Evolutionary conservation across 352 stramenopile genomes (phyloP), one percentile per base, ranked within the genome.

Genomic region (Aphanomyces astaci): DNA sequence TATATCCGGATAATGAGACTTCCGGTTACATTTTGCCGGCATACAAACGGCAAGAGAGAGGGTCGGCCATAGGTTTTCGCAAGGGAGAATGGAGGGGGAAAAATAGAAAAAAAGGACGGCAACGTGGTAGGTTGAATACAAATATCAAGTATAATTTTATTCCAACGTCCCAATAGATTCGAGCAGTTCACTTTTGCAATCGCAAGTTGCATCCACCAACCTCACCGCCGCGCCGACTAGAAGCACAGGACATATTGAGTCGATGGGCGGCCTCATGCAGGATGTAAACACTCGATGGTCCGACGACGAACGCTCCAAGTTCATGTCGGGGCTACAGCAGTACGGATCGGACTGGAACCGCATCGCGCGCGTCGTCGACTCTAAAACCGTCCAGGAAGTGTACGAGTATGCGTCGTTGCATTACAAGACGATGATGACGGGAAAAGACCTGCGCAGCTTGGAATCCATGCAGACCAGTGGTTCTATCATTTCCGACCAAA

Each of bases 371-470:
- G 43, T 24, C 33, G 55, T 68, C 24, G 62, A 68, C 31, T 68
- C 62, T n/a, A 68, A 68, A 31, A 60, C 28, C 5, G 62, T 68
- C 17, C 62, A 68, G 30, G 62, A 68, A 68, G 62, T 68, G 62
- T 68, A 68, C 39, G 62, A 68, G 25, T 68, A 68, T 33, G 62
- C 62, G n/a, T 59, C 62, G 28, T 19, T 49, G n/a, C 39, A 68
- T 31, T 68, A 68, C 39, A 68, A 68, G 32, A 60, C 46, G n/a
- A 57, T 68, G 30, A 68, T 68, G 62, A 68, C 39, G 9, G 62
- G 62, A 5, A 68, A 68, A 28, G 62, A 68, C 30, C 32, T 68
- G 40, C 62, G 62, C 46, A 59, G n/a, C 5, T 59, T 68, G 17
- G 62, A 68, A 27, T 59, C 62, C 3, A 68, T 62, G 62, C 27